Evolutionary conservation across 257 asterid genomes (phyloP), one percentile per base, ranked within the genome.

Genomic region (Petunia secreta): DNA sequence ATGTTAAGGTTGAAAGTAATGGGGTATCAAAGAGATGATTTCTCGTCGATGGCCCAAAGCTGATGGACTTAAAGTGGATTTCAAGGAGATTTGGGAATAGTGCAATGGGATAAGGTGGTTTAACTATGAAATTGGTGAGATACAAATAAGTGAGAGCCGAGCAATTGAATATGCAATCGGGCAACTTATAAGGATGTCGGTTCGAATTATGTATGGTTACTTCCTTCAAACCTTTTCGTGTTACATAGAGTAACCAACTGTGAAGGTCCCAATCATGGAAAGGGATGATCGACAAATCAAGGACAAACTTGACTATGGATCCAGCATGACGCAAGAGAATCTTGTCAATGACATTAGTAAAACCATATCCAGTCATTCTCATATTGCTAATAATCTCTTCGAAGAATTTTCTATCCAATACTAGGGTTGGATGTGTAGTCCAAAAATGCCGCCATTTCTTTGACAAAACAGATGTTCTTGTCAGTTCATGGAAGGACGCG

Each of bases 81-180:
- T 52, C 46, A 62, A 44, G 57, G 38, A 68, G 75, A 68, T 68
- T 78, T 78, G 54, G 74, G 8, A 15, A 78, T 7, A 43, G 39
- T 46, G 50, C 44, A 48, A 1, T 44, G 39, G 74, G 62, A 16
- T 11, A 25, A 25, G 54, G 43, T 2, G 39, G 69, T 10, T 63
- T 60, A 15, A 78, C 6, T 13, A 44, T 15, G 44, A 48, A 78
- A 41, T 44, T n/a, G 48, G 41, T 34, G 34, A 78, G 7, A 4
- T 37, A 6, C 58, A 78, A 63, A 43, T 8, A 11, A 6, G 11
- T 48, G 15, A 78, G 74, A 6, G 75, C 63, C 48, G 52, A 13
- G 52, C 52, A 53, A 7, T 44, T 14, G 59, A 75, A 74, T 10
- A 75, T 13, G 36, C 25, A 34, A 36, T 7, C 34, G 0, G 68